These are phyloP conservation scores for Climacium dendroides DNA, from an alignment of 225 moss, liverwort and hornwort genomes.

Conservation along the genomic window DNA sequence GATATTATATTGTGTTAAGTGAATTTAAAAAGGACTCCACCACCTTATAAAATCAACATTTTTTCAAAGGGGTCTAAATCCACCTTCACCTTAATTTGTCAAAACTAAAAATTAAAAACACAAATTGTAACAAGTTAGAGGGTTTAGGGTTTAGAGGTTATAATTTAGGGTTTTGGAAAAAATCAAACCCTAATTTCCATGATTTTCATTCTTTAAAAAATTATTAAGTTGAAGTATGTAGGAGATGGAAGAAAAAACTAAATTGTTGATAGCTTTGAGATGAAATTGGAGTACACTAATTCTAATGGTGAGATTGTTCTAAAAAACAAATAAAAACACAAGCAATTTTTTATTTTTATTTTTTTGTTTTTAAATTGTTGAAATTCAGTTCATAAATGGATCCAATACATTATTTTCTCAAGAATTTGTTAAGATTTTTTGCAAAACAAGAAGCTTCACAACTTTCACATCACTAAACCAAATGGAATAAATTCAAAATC, in stretches of 20 bases:
- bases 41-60: neutral
- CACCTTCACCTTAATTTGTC: no score
- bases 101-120: neutral
- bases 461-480: neutral
- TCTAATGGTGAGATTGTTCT: no score
- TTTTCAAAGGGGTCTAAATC: neutral
- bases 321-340: neutral
- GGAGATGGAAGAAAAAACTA: neutral
- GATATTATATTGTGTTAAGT: neutral
- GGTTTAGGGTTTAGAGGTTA: neutral
- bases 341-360: no score
- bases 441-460: neutral
- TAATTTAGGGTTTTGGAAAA: no score
- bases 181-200: no score
- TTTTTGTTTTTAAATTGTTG: no score
- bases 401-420: neutral
- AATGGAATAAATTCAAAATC: neutral
- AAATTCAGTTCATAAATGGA: no score
- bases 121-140: neutral
- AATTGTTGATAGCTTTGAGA: neutral
- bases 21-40: no score
- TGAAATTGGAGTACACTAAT: neutral
- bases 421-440: accelerated
- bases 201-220: no score
- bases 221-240: neutral